phyloP scores from a whole-genome alignment of 495 filamentous ascomycete species.

The Penicillium verhagenii region DNA sequence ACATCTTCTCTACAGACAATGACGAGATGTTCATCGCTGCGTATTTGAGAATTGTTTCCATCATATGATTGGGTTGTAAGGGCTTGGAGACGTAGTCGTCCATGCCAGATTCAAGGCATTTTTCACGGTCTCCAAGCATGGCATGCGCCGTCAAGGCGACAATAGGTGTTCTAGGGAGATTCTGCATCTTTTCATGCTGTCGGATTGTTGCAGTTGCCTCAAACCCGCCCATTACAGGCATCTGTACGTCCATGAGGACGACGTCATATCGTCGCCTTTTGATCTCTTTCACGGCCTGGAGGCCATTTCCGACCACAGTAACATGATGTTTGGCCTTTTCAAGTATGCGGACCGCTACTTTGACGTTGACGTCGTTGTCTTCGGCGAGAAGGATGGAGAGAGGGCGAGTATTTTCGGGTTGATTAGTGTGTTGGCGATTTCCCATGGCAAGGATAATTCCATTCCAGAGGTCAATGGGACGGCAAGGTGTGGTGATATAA shows the following conservation, averaged over 20 bases:
- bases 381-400: slow-evolving; percentile 87
- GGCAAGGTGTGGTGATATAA: slow-evolving; percentile 92
- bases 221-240: slow-evolving; percentile 82
- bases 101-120: slow-evolving; percentile 75
- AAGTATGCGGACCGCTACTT: slow-evolving; percentile 73
- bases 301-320: slow-evolving; percentile 69
- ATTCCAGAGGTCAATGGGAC: slow-evolving; percentile 87
- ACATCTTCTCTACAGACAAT: background rate
- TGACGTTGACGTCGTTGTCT: slow-evolving; percentile 78
- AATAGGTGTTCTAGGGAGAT: slow-evolving; percentile 59
- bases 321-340: slow-evolving; percentile 73
- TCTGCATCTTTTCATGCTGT: slow-evolving; percentile 52
- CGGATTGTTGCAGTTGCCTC: slow-evolving; percentile 70
- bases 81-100: slow-evolving; percentile 83
- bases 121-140: slow-evolving; percentile 78
- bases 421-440: slow-evolving; percentile 75
- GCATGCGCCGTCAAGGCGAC: slow-evolving; percentile 82
- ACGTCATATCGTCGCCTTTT: slow-evolving; percentile 59
- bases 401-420: slow-evolving; percentile 81
- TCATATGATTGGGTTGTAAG: slow-evolving; percentile 63
- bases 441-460: slow-evolving; percentile 91
- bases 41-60: slow-evolving; percentile 70
- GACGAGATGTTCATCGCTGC: slow-evolving; percentile 17
- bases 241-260: slow-evolving; percentile 88
- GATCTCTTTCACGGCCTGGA: slow-evolving; percentile 69